Conservation (phyloP, 768 basidiomycete genomes). For the Auricularia sp. region DNA sequence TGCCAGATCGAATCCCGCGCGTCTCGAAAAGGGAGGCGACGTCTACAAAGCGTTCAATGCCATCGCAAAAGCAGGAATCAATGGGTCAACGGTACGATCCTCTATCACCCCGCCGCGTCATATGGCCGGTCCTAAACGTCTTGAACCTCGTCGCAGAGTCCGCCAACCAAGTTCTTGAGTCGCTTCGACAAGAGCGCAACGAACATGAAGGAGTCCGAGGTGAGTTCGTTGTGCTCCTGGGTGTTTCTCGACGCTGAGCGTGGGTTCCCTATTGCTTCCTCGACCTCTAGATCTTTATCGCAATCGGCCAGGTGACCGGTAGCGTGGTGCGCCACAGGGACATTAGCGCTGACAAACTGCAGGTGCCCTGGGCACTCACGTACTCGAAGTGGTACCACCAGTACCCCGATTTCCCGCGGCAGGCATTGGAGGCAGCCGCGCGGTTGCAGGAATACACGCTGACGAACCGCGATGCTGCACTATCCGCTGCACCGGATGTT, state of each 20-base stretch:
- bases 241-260: no score
- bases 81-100: conserved; percentile 27
- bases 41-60: conserved; percentile 37
- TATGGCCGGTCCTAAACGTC: neutral
- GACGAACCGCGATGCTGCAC: conserved; percentile 41
- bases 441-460: conserved; percentile 42
- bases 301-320: conserved; percentile 35
- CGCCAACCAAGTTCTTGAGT: conserved; percentile 40
- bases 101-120: neutral
- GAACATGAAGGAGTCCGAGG: conserved; percentile 42
- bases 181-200: conserved; percentile 51
- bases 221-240: conserved; percentile 10
- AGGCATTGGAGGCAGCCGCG: conserved; percentile 39
- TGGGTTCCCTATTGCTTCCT: no score
- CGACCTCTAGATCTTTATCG: conserved; percentile 22
- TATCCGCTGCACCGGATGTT: conserved; percentile 28
- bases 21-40: conserved; percentile 21
- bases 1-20: conserved; percentile 31
- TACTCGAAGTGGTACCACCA: conserved; percentile 53
- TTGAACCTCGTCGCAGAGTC: conserved; percentile 4
- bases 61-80: conserved; percentile 35
- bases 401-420: conserved; percentile 41
- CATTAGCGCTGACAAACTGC: neutral
- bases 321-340: neutral
- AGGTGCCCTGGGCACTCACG: conserved; percentile 45